Evolutionary conservation across 768 basidiomycete species (phyloP).

Genomic region (Coprinopsis marcescibilis): DNA sequence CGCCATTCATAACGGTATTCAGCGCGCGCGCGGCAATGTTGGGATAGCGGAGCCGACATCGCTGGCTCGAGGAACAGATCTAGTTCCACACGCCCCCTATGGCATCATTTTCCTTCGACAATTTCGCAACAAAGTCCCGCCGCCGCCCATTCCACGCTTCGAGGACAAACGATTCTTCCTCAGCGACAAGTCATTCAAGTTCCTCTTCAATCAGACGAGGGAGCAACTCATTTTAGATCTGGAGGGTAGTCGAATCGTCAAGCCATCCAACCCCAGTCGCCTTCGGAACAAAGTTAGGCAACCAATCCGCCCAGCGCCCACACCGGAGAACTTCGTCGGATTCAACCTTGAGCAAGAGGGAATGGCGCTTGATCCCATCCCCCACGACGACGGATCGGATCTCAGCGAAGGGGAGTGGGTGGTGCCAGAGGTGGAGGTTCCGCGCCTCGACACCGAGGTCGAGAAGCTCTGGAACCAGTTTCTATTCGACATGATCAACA

Average conservation of each 20-base stretch:
- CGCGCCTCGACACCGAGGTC: background rate
- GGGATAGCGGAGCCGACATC: background rate
- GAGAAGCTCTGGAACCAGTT: background rate
- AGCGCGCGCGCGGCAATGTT: background rate
- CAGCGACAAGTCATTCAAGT: background rate
- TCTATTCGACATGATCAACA: background rate
- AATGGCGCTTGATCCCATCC: background rate
- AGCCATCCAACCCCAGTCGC: background rate
- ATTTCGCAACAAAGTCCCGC: background rate
- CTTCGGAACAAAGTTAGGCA: background rate
- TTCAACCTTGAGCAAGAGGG: background rate
- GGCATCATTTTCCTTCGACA: background rate
- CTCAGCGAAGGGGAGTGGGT: background rate
- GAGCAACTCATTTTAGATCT: background rate
- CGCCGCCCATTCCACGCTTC: background rate
- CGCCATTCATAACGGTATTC: background rate
- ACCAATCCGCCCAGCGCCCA: background rate
- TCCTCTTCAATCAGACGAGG: background rate
- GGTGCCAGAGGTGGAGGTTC: background rate
- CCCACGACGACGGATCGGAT: constrained; percentile 2
- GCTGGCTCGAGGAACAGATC: background rate
- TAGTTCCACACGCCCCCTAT: background rate
- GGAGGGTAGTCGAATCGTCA: background rate
- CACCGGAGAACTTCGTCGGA: no score
- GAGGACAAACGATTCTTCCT: background rate